Base-by-base conservation (phyloP, 192 early-diverging fungal genomes). In the Chytriomyces hyalinus region DNA sequence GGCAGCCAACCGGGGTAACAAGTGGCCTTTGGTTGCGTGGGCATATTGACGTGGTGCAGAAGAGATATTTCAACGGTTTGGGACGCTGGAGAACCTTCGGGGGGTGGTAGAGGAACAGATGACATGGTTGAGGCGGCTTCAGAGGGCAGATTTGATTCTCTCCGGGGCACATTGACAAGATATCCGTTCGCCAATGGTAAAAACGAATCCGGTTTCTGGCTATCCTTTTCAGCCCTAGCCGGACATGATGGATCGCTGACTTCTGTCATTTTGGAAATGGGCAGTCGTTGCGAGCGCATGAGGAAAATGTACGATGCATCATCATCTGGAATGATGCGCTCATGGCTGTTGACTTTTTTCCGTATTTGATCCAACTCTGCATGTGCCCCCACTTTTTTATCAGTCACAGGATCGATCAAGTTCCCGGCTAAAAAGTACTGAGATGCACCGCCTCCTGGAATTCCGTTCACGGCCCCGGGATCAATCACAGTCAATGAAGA, bases 151-250 rank as follows among this genome's bases (percentile, higher is more conserved):
- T 67, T 43, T 17, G 28, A 28, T 66, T 75, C 62, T 49, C 73
- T 43, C 28, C 73, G 28, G 9, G 73, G 73, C 13, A 75, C 73
- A 50, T 26, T 49, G 9, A 75, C 13, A 6, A 65, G 28, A 44
- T 75, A 75, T 47, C 62, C 61, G 7, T 50, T 50, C 24, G 73
- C 61, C 9, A 75, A 49, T 22, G 73, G 73, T 28, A 65, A 75
- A 22, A 73, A 7, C 8, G 17, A 15, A 53, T 26, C 68, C 49
- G 24, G 26, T 22, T 17, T 67, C 66, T 46, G 11, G 15, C 47
- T 45, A 15, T 49, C 10, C 13, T 24, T 48, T 68, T 68, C n/a
- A 20, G 8, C 8, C 15, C 11, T 13, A 26, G 50, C 17, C 50
- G 69, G 24, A 53, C 2, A 53, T 28, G n/a, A 20, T 20, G 15